A percentile compares a stretch with the other conserved stretches of the same genome.
These are phyloP conservation scores for Colletotrichum theobromicola DNA, from an alignment of 2,329 filamentous ascomycete genomes.

Conservation along the genomic window DNA sequence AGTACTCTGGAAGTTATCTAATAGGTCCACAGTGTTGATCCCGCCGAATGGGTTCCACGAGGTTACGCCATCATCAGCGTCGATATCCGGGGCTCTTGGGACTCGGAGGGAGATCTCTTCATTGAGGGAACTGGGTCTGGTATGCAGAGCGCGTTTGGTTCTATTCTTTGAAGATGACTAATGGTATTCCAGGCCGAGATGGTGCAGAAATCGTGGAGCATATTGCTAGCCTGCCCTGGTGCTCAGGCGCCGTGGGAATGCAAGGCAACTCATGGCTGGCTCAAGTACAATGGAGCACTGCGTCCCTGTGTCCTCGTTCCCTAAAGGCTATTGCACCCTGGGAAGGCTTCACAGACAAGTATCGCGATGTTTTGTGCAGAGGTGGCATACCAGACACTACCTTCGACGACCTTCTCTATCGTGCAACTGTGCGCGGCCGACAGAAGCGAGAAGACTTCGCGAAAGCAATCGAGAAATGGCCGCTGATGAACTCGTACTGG, in stretches of 20 bases:
- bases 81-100: not conserved
- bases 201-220: not conserved
- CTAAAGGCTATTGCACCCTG: not conserved
- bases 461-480: not conserved
- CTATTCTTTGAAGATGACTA: not conserved
- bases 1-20: not conserved
- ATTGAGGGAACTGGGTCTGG: not conserved
- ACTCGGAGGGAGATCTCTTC: not conserved
- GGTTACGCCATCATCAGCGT: not conserved
- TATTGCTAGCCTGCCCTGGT: not conserved
- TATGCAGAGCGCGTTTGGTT: rapidly evolving
- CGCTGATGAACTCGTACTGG: not conserved
- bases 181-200: not conserved
- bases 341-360: not conserved
- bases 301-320: not conserved
- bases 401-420: not conserved
- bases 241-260: not conserved
- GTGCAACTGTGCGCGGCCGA: not conserved
- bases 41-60: not conserved
- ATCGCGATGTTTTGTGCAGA: not conserved
- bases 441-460: not conserved
- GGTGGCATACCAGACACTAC: not conserved
- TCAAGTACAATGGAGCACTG: not conserved
- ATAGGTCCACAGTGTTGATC: not conserved
- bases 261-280: not conserved